Evolutionary conservation across 2,329 filamentous ascomycete genomes (phyloP).

Genomic region (Penicillium sp.): DNA sequence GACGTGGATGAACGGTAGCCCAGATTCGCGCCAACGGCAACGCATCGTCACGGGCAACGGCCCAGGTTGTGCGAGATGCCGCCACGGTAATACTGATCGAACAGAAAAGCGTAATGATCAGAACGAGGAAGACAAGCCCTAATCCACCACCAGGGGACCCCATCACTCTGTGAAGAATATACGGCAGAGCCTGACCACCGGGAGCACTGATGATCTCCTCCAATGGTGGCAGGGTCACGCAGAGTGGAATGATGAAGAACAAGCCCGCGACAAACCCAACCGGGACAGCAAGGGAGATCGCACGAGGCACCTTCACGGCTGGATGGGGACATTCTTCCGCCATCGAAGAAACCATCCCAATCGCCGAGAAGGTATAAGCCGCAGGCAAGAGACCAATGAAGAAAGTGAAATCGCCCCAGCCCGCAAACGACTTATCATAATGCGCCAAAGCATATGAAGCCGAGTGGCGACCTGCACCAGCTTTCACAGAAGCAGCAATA

Average conservation of each 20-base stretch:
- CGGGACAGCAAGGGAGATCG: conserved; percentile 57
- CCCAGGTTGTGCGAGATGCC: conserved; percentile 53
- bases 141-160: conserved; percentile 54
- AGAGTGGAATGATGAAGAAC: conserved; percentile 61
- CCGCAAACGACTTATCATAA: conserved; percentile 60
- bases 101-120: conserved; percentile 58
- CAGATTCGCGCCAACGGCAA: conserved; percentile 47
- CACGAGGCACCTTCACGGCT: conserved; percentile 56
- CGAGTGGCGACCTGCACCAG: conserved; percentile 58
- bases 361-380: conserved; percentile 62
- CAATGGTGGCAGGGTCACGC: conserved; percentile 54
- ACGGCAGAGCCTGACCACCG: conserved; percentile 55
- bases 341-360: conserved; percentile 68
- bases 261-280: conserved; percentile 59
- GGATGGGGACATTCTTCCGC: conserved; percentile 63
- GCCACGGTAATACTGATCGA: conserved; percentile 58
- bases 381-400: conserved; percentile 66
- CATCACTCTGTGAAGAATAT: conserved; percentile 56
- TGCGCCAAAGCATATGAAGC: conserved; percentile 58
- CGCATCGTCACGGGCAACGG: conserved; percentile 51
- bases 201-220: conserved; percentile 51
- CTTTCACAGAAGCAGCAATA: conserved; percentile 60
- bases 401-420: conserved; percentile 65
- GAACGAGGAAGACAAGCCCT: conserved; percentile 54
- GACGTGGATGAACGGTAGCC: conserved; percentile 37